Evolutionary conservation across 2,329 filamentous ascomycete species (phyloP).

Genomic region (Verticillium alfalfae): DNA sequence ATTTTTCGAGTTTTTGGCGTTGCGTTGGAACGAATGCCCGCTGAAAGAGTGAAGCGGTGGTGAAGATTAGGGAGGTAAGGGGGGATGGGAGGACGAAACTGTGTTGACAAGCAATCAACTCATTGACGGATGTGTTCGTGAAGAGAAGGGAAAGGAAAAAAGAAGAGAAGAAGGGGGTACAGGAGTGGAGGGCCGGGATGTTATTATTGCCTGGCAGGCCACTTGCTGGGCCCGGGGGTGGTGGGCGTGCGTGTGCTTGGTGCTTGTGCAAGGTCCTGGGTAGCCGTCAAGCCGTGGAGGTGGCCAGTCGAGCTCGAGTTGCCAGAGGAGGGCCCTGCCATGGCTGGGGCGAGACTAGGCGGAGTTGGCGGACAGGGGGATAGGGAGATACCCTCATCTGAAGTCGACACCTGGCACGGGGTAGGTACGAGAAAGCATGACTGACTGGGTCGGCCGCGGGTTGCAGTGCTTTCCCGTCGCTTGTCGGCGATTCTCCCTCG

Average conservation of each 20-base stretch:
- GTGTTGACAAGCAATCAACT: constrained; percentile 44
- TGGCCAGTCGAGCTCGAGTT: background rate
- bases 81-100: constrained; percentile 47
- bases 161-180: constrained; percentile 26
- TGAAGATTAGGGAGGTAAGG: constrained; percentile 26
- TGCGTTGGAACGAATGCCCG: constrained; percentile 63
- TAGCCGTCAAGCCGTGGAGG: background rate
- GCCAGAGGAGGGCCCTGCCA: background rate
- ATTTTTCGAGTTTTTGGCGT: constrained; percentile 19
- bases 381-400: constrained; percentile 3
- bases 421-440: background rate
- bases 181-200: constrained; percentile 28
- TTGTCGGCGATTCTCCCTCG: background rate
- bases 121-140: constrained; percentile 39
- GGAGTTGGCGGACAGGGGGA: background rate
- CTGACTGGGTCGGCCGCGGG: background rate
- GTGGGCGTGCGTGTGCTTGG: background rate
- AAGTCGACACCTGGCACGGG: background rate
- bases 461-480: background rate
- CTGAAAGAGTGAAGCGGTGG: constrained; percentile 84
- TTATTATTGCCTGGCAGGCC: constrained; percentile 28
- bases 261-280: background rate
- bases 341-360: background rate
- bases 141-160: constrained; percentile 26
- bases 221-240: background rate